Conservation (phyloP, 2,329 filamentous ascomycete genomes). For the Aotearoamyces nothofagi region DNA sequence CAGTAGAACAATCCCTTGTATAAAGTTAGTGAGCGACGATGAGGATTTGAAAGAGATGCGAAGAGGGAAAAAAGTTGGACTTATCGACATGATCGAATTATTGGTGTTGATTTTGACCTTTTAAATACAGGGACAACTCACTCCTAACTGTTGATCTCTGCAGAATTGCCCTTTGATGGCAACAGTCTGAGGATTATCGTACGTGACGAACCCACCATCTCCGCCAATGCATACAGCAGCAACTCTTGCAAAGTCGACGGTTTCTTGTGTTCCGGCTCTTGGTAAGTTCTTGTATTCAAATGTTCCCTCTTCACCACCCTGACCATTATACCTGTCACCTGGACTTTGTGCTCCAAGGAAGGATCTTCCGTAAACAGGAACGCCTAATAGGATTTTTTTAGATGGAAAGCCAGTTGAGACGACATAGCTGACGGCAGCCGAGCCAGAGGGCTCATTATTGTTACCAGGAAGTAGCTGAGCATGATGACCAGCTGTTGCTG, state of each 20-base stretch:
- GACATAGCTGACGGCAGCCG: conserved; percentile 50
- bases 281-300: conserved; percentile 66
- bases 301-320: conserved; percentile 47
- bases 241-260: conserved; percentile 48
- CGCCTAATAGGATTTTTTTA: conserved; percentile 59
- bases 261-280: conserved; percentile 42
- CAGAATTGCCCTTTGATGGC: conserved; percentile 61
- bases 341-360: conserved; percentile 52
- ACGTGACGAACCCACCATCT: conserved; percentile 65
- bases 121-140: conserved; percentile 15
- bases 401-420: conserved; percentile 49
- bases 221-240: conserved; percentile 59
- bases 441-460: conserved; percentile 44
- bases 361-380: conserved; percentile 62
- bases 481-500: conserved; percentile 53
- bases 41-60: too few relatives aligned
- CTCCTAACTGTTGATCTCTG: conserved; percentile 52
- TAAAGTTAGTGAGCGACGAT: conserved; percentile 2
- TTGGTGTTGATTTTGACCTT: too few relatives aligned
- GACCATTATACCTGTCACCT: conserved; percentile 42
- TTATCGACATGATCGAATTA: too few relatives aligned
- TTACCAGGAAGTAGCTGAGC: conserved; percentile 54
- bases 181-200: conserved; percentile 67
- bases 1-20: conserved; percentile 66
- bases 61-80: too few relatives aligned